Evolutionary conservation across 2,329 filamentous ascomycete genomes (phyloP), one percentile per base, ranked within the genome.

Genomic region (Fusarium austroafricanum): DNA sequence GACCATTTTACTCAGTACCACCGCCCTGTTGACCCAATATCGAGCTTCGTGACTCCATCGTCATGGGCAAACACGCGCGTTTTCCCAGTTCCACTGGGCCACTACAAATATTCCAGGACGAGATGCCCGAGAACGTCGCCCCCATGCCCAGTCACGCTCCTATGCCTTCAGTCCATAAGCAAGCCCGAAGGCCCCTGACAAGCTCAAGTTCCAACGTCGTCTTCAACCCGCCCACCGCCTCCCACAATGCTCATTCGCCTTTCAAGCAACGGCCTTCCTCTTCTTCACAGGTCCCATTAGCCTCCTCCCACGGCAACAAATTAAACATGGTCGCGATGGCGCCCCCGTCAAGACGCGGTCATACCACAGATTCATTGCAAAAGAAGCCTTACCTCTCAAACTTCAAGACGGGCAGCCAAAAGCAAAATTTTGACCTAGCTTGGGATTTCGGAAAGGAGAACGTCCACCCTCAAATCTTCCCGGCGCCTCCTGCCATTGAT

Each of bases 291-390:
- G 86, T 85, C 72, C 87, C 86, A 67, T 85, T 90, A n/a, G 79
- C 80, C 71, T 85, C 83, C 72, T 71, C 81, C 17, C 78, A 82
- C 50, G 84, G 83, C 78, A 88, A 83, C 75, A 88, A 87, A 73
- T 82, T 96, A 67, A 90, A 91, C 75, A 85, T 88, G 71, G 83
- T 92, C 62, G 82, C 86, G 40, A 90, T 93, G 81, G 86, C 89
- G 47, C 90, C 90, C 31, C 91, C 91, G 3, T 78, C 81, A 54
- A 81, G 82, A 65, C 81, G 84, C 57, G 77, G 77, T 20, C 85
- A 85, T 72, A 79, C 80, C 35, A 91, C 90, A 35, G 91, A 92
- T 78, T 91, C 89, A 28, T 86, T 90, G 55, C 82, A 87, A 73
- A 93, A 93, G 84, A 91, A 88, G 67, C 86, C 87, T 1, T 77